Evolutionary conservation across 768 basidiomycete species (phyloP), one percentile per base, ranked within the genome.

Genomic region (Mycena vitilis): DNA sequence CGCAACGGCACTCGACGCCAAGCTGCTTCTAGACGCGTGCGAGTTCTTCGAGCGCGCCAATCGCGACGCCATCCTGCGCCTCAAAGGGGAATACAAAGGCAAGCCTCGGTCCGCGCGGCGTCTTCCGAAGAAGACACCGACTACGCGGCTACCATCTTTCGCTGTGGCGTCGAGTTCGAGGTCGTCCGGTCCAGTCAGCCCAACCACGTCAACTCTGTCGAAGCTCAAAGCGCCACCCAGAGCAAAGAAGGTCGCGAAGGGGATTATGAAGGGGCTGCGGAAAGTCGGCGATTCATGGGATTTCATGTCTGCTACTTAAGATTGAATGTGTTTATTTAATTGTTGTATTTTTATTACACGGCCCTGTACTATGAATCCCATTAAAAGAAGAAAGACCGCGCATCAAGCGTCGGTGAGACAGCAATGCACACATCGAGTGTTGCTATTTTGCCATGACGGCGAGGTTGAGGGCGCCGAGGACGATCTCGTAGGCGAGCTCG

Each of bases 401-500:
- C 68, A 48, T 69, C 68, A 57, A 69, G 68, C 68, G 68, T 8
- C 42, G 38, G 38, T 16, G 23, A 9, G 15, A 36, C 6, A 49
- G 34, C 18, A 40, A 11, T 15, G 40, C 11, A 40, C 30, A 49
- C 48, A 53, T 44, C 37, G 47, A 20, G 23, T 22, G 56, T 22
- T 40, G 44, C 55, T 64, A 59, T 63, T 59, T 66, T 42, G 66
- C 13, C 66, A 71, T 61, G 37, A 58, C 82, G 42, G 84, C 85
- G 56, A 86, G 74, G 73, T 85, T 86, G 70, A 88, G 80, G 1
- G 86, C 86, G 44, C 85, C 85, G 51, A 87, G 82, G 51, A 93
- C 84, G 73, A 94, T 85, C 74, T 92, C 91, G 91, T 93, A 95
- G 23, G 92, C 91, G 70, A 91, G 85, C 73, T 94, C 90, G 71